phyloP scores from a whole-genome alignment of 2,329 filamentous ascomycete genomes.

The Dissoconium aciculare region DNA sequence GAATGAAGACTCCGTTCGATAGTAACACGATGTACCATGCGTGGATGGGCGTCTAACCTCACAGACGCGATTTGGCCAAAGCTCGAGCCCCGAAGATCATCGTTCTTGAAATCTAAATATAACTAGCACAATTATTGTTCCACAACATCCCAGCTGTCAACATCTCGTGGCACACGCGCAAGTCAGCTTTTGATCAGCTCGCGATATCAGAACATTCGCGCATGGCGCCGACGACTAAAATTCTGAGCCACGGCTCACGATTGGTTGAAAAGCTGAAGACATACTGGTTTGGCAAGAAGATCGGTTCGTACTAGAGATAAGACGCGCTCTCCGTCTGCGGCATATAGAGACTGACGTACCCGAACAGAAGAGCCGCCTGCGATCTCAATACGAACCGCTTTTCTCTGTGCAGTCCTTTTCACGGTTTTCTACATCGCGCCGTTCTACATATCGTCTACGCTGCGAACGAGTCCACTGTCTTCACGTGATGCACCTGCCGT shows the following conservation, averaged over 20 bases:
- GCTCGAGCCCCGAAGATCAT: no score
- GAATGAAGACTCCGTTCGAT: no score
- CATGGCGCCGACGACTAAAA: constrained; percentile 9
- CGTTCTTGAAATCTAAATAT: no score
- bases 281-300: constrained; percentile 8
- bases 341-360: constrained; percentile 1
- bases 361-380: constrained; percentile 9
- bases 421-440: constrained; percentile 82
- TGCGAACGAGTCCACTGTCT: constrained; percentile 62
- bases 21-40: no score
- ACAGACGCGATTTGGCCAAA: no score
- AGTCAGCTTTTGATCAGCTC: no score
- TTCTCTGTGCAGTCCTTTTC: constrained; percentile 43
- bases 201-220: no score
- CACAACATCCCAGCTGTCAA: no score
- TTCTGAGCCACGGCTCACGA: constrained; percentile 6
- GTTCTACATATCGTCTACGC: constrained; percentile 69
- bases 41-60: no score
- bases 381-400: constrained; percentile 16
- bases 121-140: no score
- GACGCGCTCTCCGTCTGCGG: constrained; percentile 2
- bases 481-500: constrained; percentile 79
- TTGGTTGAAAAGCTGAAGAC: constrained; percentile 8
- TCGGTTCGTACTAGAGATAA: constrained; percentile 4
- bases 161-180: no score